These are phyloP conservation scores for Amanita phalloides DNA, from an alignment of 768 basidiomycete genomes.

Conservation along the genomic window DNA sequence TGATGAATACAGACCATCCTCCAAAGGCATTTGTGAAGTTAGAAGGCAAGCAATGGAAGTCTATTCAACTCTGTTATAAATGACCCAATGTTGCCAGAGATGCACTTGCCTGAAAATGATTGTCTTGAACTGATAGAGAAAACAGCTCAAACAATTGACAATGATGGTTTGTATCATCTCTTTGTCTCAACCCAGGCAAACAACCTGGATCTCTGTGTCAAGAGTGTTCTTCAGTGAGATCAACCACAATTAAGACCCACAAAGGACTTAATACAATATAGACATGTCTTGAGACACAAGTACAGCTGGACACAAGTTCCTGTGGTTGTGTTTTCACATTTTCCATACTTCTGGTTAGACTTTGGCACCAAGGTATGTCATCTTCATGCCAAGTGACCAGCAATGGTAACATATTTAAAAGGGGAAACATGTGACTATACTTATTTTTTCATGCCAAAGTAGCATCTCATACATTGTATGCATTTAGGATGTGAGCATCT, in stretches of 20 bases:
- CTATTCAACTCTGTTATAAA: too few species aligned
- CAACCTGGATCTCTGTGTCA: constrained; percentile 13
- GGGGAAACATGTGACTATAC: too few species aligned
- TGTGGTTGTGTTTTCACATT: background rate
- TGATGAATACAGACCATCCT: too few species aligned
- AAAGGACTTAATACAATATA: background rate
- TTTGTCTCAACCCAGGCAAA: constrained; percentile 13
- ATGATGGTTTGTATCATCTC: constrained; percentile 7
- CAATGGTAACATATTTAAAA: background rate
- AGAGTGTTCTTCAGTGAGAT: constrained; percentile 5
- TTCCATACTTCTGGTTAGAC: background rate
- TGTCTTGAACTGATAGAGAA: too few species aligned
- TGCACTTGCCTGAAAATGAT: too few species aligned
- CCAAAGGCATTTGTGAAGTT: too few species aligned
- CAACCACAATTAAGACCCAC: too few species aligned
- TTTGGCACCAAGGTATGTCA: background rate
- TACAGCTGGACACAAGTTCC: background rate
- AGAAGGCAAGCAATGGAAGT: too few species aligned
- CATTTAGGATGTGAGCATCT: too few species aligned
- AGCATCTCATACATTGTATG: background rate
- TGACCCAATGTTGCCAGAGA: too few species aligned
- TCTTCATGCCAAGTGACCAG: background rate
- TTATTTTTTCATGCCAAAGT: background rate
- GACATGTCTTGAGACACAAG: background rate
- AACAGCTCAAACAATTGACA: too few species aligned